Evolutionary conservation across 805 yeast genomes (phyloP), one percentile per base, ranked within the genome.

Genomic region (Sugiyamaella floridensis): DNA sequence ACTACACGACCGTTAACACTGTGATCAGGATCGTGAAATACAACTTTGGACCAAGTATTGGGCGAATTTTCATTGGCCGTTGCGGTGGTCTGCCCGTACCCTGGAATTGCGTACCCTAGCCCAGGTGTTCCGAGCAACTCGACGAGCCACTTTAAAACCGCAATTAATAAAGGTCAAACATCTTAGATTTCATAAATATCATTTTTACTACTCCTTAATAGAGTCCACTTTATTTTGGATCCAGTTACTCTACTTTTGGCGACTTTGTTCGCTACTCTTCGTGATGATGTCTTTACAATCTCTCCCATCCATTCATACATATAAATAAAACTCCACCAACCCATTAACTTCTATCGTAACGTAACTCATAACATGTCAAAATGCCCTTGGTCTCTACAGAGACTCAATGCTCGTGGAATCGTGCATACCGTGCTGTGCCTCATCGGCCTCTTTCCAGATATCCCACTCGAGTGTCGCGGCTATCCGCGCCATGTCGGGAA

Each of bases 401-500:
- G 37, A 32, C 37, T 32, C 37, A 4, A 32, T 14, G n/a, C 37
- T 32, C 37, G n/a, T 32, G 12, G n/a, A 10, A 14, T 32, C 37
- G n/a, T 32, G 37, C 37, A 14, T 14, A 10, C n/a, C 37, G 4
- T 14, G 37, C 9, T 32, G 37, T 11, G 37, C 37, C n/a, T 32
- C 37, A 32, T 32, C 37, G n/a, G 37, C 37, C 34, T 51, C 54
- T 18, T 51, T 51, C 48, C 48, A 41, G 18, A 47, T 45, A 34
- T 51, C 54, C 54, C 54, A 51, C 34, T 43, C 40, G 12, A 51
- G 28, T 4, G 50, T 29, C 11, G 48, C 51, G 11, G 44, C 51
- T 5, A 51, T 26, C 41, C 49, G 32, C 7, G 37, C 50, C 14
- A 47, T 16, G 9, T 49, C 52, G 29, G 22, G 19, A 14, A 14